Evolutionary conservation across 139 green algal genomes (phyloP).

Genomic region (Chlorella sp.): DNA sequence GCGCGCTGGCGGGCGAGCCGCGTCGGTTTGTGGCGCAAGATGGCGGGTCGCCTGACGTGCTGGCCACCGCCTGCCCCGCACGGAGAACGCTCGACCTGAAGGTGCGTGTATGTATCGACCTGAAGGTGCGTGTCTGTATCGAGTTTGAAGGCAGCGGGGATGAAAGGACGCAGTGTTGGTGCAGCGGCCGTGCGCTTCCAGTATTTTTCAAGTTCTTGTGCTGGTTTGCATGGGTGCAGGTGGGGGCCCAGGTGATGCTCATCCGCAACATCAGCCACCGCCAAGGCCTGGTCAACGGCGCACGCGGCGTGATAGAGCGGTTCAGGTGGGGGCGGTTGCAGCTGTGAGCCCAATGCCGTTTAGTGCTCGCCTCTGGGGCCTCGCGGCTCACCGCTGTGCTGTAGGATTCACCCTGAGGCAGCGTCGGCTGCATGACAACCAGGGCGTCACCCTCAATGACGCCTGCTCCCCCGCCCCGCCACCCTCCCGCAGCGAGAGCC

Average conservation of each 20-base stretch:
- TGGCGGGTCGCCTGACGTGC: conserved; percentile 25
- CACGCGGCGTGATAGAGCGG: conserved; percentile 64
- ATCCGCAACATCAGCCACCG: conserved; percentile 47
- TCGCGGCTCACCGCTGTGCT: no score
- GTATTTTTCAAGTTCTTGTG: no score
- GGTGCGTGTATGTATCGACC: conserved; percentile 53
- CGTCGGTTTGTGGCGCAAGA: conserved; percentile 43
- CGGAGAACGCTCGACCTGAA: conserved; percentile 50
- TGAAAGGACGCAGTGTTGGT: background rate
- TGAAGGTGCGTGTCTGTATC: conserved; percentile 60
- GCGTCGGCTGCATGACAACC: no score
- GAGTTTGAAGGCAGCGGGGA: background rate
- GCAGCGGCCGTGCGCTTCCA: no score
- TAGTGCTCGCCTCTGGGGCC: no score
- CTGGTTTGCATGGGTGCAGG: conserved; percentile 1
- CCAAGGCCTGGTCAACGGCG: conserved; percentile 72
- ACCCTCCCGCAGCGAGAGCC: background rate
- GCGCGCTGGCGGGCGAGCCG: conserved; percentile 29
- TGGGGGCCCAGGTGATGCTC: conserved; percentile 64
- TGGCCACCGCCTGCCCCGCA: conserved; percentile 46
- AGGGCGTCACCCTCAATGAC: no score
- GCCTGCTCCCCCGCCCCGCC: no score
- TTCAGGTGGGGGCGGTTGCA: conserved; percentile 47
- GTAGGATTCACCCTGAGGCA: no score
- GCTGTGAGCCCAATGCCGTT: no score